Conservation (phyloP, 148 eudicot genomes). For the Dianthus caryophyllus region DNA sequence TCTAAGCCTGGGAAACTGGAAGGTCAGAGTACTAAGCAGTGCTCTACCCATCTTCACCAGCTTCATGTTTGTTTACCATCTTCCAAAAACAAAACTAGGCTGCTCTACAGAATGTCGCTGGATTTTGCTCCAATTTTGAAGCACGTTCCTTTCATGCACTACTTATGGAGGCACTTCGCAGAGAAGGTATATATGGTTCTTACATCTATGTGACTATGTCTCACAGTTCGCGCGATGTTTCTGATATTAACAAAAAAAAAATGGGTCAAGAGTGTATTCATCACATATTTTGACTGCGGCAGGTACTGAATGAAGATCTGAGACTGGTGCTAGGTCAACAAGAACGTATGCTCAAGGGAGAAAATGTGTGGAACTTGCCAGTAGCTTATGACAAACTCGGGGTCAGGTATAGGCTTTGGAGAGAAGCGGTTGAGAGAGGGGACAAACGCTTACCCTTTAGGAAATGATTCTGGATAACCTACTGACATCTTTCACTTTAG, state of each 20-base stretch:
- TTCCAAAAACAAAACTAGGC: conserved; percentile 69
- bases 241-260: too few species aligned
- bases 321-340: conserved; percentile 89
- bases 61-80: conserved; percentile 94
- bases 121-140: conserved; percentile 84
- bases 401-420: conserved; percentile 89
- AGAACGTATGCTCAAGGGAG: conserved; percentile 84
- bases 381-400: conserved; percentile 90
- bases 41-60: conserved; percentile 95
- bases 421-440: conserved; percentile 72
- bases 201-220: background rate
- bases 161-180: conserved; percentile 86
- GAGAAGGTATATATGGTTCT: conserved; percentile 54
- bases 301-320: conserved; percentile 90
- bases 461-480: conserved; percentile 23
- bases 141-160: conserved; percentile 76
- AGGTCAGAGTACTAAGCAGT: conserved; percentile 76
- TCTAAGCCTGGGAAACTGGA: conserved; percentile 94
- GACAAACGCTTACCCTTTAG: conserved; percentile 50
- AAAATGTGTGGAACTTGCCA: conserved; percentile 84
- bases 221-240: too few species aligned
- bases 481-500: conserved; percentile 16
- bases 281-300: conserved; percentile 1
- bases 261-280: too few species aligned
- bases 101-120: conserved; percentile 94